These are phyloP conservation scores for Fusarium dimerum DNA, from an alignment of 2,329 filamentous ascomycete genomes.

Conservation along the genomic window DNA sequence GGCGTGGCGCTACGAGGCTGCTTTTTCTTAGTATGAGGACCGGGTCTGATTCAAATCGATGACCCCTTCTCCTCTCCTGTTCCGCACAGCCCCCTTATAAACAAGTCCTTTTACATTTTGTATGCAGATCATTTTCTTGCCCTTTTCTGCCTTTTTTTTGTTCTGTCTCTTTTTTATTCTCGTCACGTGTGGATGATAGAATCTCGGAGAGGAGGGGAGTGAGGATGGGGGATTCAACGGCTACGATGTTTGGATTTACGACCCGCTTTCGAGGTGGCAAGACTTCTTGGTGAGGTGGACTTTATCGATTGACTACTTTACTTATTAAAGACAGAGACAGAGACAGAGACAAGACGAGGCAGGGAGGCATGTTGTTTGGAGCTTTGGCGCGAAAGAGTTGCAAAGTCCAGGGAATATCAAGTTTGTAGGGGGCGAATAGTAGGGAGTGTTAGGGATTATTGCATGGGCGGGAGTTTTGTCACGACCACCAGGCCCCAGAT, in stretches of 20 bases:
- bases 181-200: slow-evolving; percentile 27
- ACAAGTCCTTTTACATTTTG: slow-evolving; percentile 14
- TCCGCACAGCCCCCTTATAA: slow-evolving; percentile 16
- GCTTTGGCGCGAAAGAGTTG: slow-evolving; percentile 15
- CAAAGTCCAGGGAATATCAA: slow-evolving; percentile 7
- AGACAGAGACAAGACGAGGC: too few relatives aligned
- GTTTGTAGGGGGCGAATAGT: slow-evolving; percentile 9
- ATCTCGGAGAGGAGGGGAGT: too few relatives aligned
- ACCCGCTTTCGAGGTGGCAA: slow-evolving; percentile 15
- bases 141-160: slow-evolving; percentile 17
- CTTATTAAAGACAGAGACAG: too few relatives aligned
- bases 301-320: too few relatives aligned
- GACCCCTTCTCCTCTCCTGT: slow-evolving; percentile 20
- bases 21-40: too few relatives aligned
- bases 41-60: too few relatives aligned
- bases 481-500: slow-evolving; percentile 31
- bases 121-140: slow-evolving; percentile 21
- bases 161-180: slow-evolving; percentile 8
- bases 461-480: slow-evolving; percentile 28
- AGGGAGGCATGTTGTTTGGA: slow-evolving; percentile 13
- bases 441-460: slow-evolving; percentile 4
- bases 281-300: too few relatives aligned
- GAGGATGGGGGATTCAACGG: slow-evolving; percentile 14
- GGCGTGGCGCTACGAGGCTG: slow-evolving; percentile 31
- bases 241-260: slow-evolving; percentile 34